Evolutionary conservation across 2,329 filamentous ascomycete species (phyloP).

Genomic region (Fusarium heterosporum): DNA sequence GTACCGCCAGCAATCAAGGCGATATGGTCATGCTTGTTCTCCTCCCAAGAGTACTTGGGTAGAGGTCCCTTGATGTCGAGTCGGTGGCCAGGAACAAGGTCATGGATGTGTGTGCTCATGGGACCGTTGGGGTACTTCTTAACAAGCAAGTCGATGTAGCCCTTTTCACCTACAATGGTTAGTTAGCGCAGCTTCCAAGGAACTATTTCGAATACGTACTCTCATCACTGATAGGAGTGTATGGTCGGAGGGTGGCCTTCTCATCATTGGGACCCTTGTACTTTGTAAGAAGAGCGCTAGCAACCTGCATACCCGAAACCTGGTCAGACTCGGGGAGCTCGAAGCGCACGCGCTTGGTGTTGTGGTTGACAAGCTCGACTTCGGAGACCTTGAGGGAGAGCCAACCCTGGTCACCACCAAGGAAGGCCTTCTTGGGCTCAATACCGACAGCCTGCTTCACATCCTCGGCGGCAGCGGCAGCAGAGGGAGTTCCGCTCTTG

Average conservation of each 20-base stretch:
- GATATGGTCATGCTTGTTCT: slow-evolving; percentile 95
- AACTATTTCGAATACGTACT: slow-evolving; percentile 58
- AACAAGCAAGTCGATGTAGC: slow-evolving; percentile 88
- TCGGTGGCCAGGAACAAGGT: slow-evolving; percentile 81
- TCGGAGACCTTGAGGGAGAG: slow-evolving; percentile 82
- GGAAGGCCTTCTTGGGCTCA: slow-evolving; percentile 68
- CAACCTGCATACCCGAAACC: slow-evolving; percentile 83
- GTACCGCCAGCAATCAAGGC: slow-evolving; percentile 92
- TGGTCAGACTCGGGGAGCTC: slow-evolving; percentile 84
- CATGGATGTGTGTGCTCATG: slow-evolving; percentile 92
- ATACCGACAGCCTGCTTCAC: slow-evolving; percentile 62
- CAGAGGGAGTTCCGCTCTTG: slow-evolving; percentile 58
- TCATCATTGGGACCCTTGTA: slow-evolving; percentile 85
- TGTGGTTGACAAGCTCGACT: slow-evolving; percentile 86
- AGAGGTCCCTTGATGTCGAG: slow-evolving; percentile 96
- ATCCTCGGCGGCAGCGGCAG: slow-evolving; percentile 65
- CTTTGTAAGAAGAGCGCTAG: slow-evolving; percentile 92
- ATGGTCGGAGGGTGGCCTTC: slow-evolving; percentile 90
- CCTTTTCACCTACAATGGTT: slow-evolving; percentile 70
- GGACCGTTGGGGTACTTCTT: slow-evolving; percentile 92
- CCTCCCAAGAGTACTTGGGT: slow-evolving; percentile 88
- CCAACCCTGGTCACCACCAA: slow-evolving; percentile 90
- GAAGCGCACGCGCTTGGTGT: slow-evolving; percentile 94
- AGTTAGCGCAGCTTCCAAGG: slow-evolving; percentile 8
- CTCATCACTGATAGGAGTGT: slow-evolving; percentile 92